Evolutionary conservation across 2,329 filamentous ascomycete genomes (phyloP), one percentile per base, ranked within the genome.

Genomic region (Penicillium aurantiogriseum): DNA sequence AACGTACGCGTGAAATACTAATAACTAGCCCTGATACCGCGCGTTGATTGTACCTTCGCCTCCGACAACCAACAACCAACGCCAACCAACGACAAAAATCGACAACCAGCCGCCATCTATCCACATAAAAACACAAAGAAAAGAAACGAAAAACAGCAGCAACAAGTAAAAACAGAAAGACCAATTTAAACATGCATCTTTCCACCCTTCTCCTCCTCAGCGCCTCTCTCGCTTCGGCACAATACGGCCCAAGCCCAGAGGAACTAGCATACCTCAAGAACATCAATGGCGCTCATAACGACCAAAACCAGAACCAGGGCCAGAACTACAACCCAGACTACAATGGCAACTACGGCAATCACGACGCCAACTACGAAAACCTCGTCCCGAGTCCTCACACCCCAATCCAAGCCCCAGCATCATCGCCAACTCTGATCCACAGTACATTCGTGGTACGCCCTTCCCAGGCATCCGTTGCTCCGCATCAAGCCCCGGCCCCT

Each of bases 171-270:
- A 39, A 3, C 1, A 13, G 1, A 23, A 25, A 31, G 0, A 1
- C 7, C 27, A 39, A 45, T 31, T 17, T 9, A 42, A 60, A 42
- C 15, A 69, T 69, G 67, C 59, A 60, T 17, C 25, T 68, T 46
- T 46, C 61, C 21, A 38, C 57, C 19, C 21, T 63, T 10, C 23
- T 63, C 21, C 45, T 65, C 45, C 39, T 67, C 29, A 47, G 60
- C 52, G 58, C 60, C 40, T 50, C 62, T 15, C 50, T 69, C 13
- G 63, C 60, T 15, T 56, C 54, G 4, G 54, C 46, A 2, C 49
- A 46, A 29, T 52, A 42, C 40, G 33, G 42, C 40, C 43, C 59
- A 56, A 10, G 36, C 21, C 48, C 6, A 13, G 49, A 29, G 15
- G 35, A 19, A 31, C 23, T 40, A 0, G 42, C 27, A 36, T n/a